These are phyloP conservation scores for Fusarium odoratissimum DNA, from an alignment of 2,329 filamentous ascomycete genomes.

Conservation along the genomic window DNA sequence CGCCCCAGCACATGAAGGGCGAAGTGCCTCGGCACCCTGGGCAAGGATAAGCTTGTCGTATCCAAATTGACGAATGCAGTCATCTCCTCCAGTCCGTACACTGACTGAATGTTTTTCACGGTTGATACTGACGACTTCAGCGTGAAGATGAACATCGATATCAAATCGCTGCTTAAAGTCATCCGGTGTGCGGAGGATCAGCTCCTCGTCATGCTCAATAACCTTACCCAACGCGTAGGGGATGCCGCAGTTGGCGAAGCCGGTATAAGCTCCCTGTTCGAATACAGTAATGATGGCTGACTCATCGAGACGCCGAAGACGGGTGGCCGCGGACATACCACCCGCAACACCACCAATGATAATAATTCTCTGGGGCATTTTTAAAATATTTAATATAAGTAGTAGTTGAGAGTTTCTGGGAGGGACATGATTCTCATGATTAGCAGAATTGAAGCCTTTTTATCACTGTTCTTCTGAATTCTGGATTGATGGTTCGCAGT, in stretches of 20 bases:
- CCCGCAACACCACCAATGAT: not conserved
- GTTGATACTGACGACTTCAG: not conserved
- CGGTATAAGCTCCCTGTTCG: not conserved
- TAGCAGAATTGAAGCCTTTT: not conserved
- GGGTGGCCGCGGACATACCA: not conserved
- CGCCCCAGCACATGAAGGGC: too few relatives aligned
- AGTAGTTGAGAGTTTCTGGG: not conserved
- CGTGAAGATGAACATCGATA: not conserved
- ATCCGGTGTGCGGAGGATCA: not conserved
- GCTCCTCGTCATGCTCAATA: not conserved
- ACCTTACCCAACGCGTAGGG: not conserved
- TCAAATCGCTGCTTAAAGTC: not conserved
- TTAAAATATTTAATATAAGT: fast-evolving
- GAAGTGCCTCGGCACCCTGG: too few relatives aligned
- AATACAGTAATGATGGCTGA: not conserved
- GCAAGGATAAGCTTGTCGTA: not conserved
- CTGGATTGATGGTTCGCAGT: not conserved
- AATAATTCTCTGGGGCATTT: not conserved
- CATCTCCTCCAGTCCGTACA: not conserved
- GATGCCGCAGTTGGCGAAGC: not conserved
- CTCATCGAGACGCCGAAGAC: not conserved
- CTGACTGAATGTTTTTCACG: not conserved
- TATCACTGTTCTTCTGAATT: fast-evolving
- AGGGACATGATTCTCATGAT: not conserved
- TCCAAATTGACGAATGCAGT: not conserved